Conservation (phyloP, 331 rosid species). For the Malus hybrid region DNA sequence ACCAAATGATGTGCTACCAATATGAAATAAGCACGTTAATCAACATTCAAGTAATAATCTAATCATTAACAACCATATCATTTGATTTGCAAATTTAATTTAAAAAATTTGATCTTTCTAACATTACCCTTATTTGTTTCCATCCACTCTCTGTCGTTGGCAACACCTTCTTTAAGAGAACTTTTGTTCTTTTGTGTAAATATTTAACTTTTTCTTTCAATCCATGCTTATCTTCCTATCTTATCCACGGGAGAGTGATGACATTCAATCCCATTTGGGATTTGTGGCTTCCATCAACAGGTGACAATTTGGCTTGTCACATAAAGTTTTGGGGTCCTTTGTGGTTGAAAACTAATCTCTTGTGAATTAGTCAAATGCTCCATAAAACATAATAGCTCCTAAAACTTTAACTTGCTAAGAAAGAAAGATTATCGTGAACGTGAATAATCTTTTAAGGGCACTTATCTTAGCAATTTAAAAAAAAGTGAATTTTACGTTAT, state of each 20-base stretch:
- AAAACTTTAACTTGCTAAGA: background rate
- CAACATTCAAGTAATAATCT: no score
- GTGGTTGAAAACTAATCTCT: background rate
- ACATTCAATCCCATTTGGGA: background rate
- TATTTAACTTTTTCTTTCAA: background rate
- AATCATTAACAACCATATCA: no score
- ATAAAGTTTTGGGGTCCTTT: background rate
- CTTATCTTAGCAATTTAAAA: no score
- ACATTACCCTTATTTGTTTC: no score
- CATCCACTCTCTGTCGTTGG: background rate
- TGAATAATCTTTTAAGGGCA: no score
- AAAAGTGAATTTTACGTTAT: no score
- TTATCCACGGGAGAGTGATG: background rate
- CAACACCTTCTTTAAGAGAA: background rate
- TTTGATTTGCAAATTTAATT: no score
- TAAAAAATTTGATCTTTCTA: no score
- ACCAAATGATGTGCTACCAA: no score
- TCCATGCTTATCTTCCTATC: conserved; percentile 4
- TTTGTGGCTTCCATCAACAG: background rate
- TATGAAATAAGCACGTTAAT: no score
- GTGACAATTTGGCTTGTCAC: background rate
- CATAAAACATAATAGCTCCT: no score
- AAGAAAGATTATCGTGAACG: background rate
- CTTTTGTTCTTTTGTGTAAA: background rate
- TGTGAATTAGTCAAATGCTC: background rate